These are phyloP conservation scores for Clonostachys solani DNA, from an alignment of 2,329 filamentous ascomycete species.

Conservation along the genomic window DNA sequence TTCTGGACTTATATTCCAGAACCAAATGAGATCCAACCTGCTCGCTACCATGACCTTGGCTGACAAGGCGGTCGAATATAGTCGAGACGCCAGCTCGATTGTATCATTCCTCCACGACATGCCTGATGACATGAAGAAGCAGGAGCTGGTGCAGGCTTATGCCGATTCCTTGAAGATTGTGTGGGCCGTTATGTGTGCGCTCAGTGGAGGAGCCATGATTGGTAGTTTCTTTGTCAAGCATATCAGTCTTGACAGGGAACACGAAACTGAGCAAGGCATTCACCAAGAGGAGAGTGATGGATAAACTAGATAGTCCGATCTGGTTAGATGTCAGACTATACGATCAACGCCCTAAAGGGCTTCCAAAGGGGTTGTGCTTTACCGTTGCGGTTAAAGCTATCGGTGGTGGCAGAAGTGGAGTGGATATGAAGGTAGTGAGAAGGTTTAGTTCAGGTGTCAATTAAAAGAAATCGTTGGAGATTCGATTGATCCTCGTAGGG, in stretches of 20 bases:
- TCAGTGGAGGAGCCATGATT: background rate
- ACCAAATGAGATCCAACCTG: background rate
- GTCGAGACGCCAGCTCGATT: background rate
- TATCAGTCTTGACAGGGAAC: background rate
- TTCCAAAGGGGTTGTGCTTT: too few species aligned
- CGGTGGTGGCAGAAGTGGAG: too few species aligned
- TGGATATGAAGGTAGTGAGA: too few species aligned
- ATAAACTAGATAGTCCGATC: too few species aligned
- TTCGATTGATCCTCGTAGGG: too few species aligned
- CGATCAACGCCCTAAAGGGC: too few species aligned
- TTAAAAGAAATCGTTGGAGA: too few species aligned
- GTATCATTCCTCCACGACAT: background rate
- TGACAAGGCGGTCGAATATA: background rate
- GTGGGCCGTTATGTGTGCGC: background rate
- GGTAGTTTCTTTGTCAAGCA: background rate
- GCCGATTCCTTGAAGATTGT: background rate
- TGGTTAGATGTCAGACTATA: too few species aligned
- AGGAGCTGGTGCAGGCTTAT: background rate
- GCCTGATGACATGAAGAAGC: background rate
- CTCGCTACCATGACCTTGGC: background rate
- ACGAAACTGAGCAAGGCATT: background rate
- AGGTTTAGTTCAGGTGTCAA: too few species aligned
- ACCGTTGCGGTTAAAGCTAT: too few species aligned
- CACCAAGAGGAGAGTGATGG: background rate
- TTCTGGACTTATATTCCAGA: conserved; percentile 33